These are phyloP conservation scores for Leonotis leonurus DNA, from an alignment of 257 asterid genomes.

Conservation along the genomic window DNA sequence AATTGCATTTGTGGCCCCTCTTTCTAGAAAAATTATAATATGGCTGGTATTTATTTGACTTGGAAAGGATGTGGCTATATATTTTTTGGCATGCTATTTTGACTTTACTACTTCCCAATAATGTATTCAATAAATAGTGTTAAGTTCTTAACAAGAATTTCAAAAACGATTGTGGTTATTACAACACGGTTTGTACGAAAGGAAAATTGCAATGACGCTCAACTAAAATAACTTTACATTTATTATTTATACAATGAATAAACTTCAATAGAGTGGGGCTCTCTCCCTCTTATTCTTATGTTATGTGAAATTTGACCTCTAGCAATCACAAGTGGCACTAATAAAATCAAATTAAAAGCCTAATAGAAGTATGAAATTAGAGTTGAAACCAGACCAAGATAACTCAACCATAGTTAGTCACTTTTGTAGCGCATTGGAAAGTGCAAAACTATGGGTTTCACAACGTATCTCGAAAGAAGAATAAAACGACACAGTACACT, in stretches of 20 bases:
- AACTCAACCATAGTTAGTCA: conserved; percentile 12
- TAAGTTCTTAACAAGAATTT: too few relatives aligned
- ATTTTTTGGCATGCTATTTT: not conserved
- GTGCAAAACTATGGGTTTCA: conserved; percentile 21
- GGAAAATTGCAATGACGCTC: too few relatives aligned
- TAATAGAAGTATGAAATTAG: not conserved
- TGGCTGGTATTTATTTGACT: too few relatives aligned
- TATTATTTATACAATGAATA: not conserved
- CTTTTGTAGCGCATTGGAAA: not conserved
- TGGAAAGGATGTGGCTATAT: not conserved
- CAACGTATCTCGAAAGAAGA: not conserved
- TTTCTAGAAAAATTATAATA: not conserved
- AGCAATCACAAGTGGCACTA: conserved; percentile 15
- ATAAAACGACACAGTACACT: conserved; percentile 20
- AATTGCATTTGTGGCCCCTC: conserved; percentile 27
- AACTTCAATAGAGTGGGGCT: too few relatives aligned
- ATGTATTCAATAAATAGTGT: too few relatives aligned
- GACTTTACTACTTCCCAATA: too few relatives aligned
- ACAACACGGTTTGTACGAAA: too few relatives aligned
- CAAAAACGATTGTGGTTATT: too few relatives aligned
- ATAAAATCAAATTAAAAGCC: not conserved
- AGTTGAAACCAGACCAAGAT: not conserved
- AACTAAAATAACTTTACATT: not conserved
- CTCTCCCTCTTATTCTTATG: too few relatives aligned
- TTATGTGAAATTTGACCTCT: not conserved